Conservation (phyloP, 306 rosid species). For the Cajanus cajan region DNA sequence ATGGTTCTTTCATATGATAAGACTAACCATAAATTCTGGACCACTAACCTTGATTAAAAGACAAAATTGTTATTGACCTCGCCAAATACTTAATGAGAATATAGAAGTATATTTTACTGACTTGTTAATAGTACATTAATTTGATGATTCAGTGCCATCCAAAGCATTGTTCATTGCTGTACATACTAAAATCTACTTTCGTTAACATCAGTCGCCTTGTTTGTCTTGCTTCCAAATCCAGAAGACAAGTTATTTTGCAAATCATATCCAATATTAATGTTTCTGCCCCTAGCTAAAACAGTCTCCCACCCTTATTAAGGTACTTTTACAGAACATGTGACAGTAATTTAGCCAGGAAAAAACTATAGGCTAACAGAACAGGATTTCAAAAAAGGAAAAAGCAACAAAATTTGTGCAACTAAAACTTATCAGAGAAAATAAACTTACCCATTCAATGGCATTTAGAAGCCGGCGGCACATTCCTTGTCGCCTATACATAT, state of each 20-base stretch:
- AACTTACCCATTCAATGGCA: constrained; percentile 73
- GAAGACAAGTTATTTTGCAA: background rate
- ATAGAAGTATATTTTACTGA: background rate
- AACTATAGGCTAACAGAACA: background rate
- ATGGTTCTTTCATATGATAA: constrained; percentile 10
- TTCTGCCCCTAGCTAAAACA: background rate
- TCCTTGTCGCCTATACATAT: constrained; percentile 88
- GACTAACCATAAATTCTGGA: background rate
- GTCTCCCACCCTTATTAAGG: background rate
- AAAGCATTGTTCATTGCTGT: background rate
- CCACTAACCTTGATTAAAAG: background rate
- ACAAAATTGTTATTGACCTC: background rate
- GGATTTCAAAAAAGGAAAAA: background rate
- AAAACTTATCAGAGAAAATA: constrained; percentile 17
- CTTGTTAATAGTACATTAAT: background rate
- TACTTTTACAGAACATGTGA: background rate
- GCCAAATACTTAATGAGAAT: background rate
- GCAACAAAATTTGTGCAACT: constrained; percentile 12
- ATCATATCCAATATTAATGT: background rate
- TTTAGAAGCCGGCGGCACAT: constrained; percentile 89
- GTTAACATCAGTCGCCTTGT: background rate
- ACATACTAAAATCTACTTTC: background rate
- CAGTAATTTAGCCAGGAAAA: background rate
- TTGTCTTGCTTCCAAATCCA: background rate
- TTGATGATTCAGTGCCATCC: background rate